phyloP scores from a whole-genome alignment of 345 rosid species.

The Populus alba region DNA sequence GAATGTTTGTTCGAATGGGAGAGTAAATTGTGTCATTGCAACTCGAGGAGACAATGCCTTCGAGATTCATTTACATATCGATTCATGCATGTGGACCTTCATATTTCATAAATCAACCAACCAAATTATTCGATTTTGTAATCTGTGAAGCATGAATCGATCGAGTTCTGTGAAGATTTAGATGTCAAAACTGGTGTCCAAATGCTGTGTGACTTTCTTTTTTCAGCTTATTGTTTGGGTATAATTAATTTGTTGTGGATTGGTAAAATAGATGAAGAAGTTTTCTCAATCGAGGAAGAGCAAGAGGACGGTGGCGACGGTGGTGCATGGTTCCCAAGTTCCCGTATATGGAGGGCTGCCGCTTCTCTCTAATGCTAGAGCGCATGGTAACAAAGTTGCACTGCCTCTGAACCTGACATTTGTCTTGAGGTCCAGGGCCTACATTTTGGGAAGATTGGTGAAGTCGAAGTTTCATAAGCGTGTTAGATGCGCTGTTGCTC shows the following conservation, averaged over 20 bases:
- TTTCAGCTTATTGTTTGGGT: not conserved
- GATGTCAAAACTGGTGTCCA: too few relatives aligned
- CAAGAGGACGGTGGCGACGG: slow-evolving; percentile 35
- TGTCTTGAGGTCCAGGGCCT: slow-evolving; percentile 70
- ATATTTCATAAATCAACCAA: not conserved
- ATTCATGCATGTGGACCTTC: not conserved
- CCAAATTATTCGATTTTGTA: not conserved
- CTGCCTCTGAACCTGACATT: slow-evolving; percentile 80
- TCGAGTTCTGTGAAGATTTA: too few relatives aligned
- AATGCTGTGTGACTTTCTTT: not conserved
- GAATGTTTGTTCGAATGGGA: not conserved
- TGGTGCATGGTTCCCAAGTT: slow-evolving; percentile 70
- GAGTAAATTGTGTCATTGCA: not conserved
- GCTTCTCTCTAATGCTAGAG: slow-evolving; percentile 30
- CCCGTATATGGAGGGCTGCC: slow-evolving; percentile 82
- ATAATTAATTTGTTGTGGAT: not conserved
- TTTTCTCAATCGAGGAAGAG: slow-evolving; percentile 65
- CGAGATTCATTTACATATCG: not conserved
- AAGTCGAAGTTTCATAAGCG: slow-evolving; percentile 51
- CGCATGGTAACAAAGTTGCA: slow-evolving; percentile 35
- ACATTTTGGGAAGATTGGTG: slow-evolving; percentile 57
- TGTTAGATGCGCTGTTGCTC: slow-evolving; percentile 58
- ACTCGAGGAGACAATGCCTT: not conserved
- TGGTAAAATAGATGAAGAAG: slow-evolving; percentile 57
- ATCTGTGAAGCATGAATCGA: not conserved